phyloP scores from a whole-genome alignment of 371 early-diverging fungal species.

The Syncephalastrum monosporum region DNA sequence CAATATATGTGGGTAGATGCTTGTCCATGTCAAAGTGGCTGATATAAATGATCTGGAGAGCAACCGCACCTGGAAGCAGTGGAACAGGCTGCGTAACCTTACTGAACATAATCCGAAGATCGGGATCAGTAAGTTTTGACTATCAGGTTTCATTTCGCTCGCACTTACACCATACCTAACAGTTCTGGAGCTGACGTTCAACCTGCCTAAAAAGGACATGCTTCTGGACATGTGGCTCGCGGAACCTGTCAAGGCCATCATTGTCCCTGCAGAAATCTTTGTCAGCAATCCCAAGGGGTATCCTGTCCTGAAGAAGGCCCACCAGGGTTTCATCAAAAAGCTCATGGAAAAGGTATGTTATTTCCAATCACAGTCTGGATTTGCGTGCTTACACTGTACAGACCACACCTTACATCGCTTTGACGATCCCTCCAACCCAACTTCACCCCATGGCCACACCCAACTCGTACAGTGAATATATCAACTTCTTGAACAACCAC shows the following conservation, averaged over 20 bases:
- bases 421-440: slow-evolving; percentile 34
- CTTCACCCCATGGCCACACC: slow-evolving; percentile 37
- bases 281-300: slow-evolving; percentile 77
- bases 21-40: slow-evolving; percentile 38
- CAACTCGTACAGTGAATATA: slow-evolving; percentile 64
- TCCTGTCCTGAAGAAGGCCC: slow-evolving; percentile 81
- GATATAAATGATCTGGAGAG: slow-evolving; percentile 34
- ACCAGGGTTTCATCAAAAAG: slow-evolving; percentile 68
- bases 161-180: neutral
- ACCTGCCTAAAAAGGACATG: slow-evolving; percentile 51
- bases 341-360: slow-evolving; percentile 53
- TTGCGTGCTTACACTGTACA: neutral
- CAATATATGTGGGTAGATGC: slow-evolving; percentile 20
- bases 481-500: slow-evolving; percentile 65
- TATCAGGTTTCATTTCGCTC: neutral
- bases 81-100: slow-evolving; percentile 68
- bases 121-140: slow-evolving; percentile 38
- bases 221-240: slow-evolving; percentile 78
- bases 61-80: slow-evolving; percentile 54
- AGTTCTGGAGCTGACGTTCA: slow-evolving; percentile 65
- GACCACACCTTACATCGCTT: slow-evolving; percentile 55
- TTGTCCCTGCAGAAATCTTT: slow-evolving; percentile 74
- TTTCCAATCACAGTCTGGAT: neutral
- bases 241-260: slow-evolving; percentile 79
- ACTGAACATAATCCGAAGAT: slow-evolving; percentile 56